Evolutionary conservation across 768 basidiomycete genomes (phyloP), one percentile per base, ranked within the genome.

Genomic region (Guyanaporus albipodus): DNA sequence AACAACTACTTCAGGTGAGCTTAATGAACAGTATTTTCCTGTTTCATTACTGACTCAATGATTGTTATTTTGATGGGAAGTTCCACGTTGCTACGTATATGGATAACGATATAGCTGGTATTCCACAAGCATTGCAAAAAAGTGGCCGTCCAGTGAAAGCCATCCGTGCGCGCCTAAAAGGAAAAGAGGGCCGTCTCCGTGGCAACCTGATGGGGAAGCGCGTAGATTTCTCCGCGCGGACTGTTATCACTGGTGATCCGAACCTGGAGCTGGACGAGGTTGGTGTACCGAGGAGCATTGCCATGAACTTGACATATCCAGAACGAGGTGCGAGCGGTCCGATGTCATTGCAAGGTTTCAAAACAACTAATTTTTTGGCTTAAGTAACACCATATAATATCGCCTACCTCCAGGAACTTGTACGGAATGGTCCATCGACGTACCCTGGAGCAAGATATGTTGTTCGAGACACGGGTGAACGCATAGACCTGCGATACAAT

Each of bases 161-260:
- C 28, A 97, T 99, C 59, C 91, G 96, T 48, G 93, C 95, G 6
- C 86, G 96, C 35, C 78, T 99, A 45, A 99, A 99, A 77, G 96
- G 96, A 41, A 98, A 99, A 68, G 96, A 99, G 68, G 96, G 96
- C 32, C 89, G 96, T 60, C 77, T 99, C 42, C 85, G 96, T 67
- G 96, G 96, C 27, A 99, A 98, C 66, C 64, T 99, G 68, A 98
- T 98, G 96, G 96, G 96, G 38, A 98, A 98, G 69, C 92, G 96
- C 68, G 96, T 99, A 44, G 96, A 98, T 61, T 98, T 98, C 67
- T 99, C 96, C 1, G 96, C 96, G 2, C 89, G 96, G 49, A 99
- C 95, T 15, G 96, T 99, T 59, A 99, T 99, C 63, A 98, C 96
- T 12, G 96, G 96, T 64, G 96, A 98, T 68, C 96, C 96, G 6